A percentile compares a stretch with the other conserved stretches of the same genome.
Conservation (phyloP, 768 basidiomycete species). For the Podaxis rugospora region DNA sequence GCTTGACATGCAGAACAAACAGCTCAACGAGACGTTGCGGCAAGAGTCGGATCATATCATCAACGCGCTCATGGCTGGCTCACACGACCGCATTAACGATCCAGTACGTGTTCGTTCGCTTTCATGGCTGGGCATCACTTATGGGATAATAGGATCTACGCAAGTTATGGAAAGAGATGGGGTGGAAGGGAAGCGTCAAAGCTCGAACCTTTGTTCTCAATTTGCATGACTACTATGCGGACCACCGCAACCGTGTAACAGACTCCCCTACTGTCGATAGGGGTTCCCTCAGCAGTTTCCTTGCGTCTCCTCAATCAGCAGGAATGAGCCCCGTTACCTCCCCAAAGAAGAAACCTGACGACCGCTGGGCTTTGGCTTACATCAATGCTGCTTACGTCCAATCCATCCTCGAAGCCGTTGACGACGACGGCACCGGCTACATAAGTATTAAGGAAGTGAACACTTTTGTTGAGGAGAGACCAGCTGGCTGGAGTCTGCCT, state of each 20-base stretch:
- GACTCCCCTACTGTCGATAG: constrained; percentile 12
- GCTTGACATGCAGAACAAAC: constrained; percentile 39
- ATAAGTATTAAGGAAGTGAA: constrained; percentile 37
- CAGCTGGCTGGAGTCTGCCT: constrained; percentile 30
- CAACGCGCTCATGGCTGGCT: constrained; percentile 31
- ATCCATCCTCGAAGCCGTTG: constrained; percentile 34
- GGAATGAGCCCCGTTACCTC: constrained; percentile 11
- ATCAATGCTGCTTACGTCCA: constrained; percentile 35
- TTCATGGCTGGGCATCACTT: neutral
- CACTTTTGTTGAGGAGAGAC: constrained; percentile 27
- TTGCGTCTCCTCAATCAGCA: constrained; percentile 15
- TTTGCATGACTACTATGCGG: constrained; percentile 31
- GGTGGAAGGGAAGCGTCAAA: constrained; percentile 49
- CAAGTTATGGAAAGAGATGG: constrained; percentile 48
- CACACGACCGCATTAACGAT: constrained; percentile 41
- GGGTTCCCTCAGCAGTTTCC: neutral
- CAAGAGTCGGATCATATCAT: constrained; percentile 35
- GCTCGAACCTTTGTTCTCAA: constrained; percentile 44
- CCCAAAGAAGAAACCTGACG: constrained; percentile 20
- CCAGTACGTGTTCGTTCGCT: constrained; percentile 20
- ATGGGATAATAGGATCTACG: constrained; percentile 35
- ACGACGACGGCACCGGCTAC: constrained; percentile 37
- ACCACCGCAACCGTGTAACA: constrained; percentile 15
- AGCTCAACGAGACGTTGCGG: constrained; percentile 25
- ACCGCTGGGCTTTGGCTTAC: constrained; percentile 33